A percentile compares a stretch with the other conserved stretches of the same genome.
phyloP scores from a whole-genome alignment of 352 stramenopile species.

The Globisporangium recalcitrans region DNA sequence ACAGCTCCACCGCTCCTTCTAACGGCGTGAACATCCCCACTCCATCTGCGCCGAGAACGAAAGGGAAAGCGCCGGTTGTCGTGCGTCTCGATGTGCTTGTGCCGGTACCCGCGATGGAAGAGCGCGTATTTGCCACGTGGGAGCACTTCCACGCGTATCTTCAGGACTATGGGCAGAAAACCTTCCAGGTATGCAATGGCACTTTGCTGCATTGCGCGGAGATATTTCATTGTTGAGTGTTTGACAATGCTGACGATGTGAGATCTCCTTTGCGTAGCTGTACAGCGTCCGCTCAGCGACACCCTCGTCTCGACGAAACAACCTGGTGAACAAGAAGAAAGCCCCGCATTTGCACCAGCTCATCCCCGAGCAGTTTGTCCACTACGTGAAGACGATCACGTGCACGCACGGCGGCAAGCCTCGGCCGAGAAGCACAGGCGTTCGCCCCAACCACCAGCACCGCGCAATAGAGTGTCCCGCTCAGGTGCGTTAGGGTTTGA shows the following conservation, averaged over 20 bases:
- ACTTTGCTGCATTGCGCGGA: too few species aligned
- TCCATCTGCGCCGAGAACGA: background rate
- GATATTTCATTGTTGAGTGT: too few species aligned
- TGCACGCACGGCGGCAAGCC: slow-evolving; percentile 32
- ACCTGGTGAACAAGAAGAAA: slow-evolving; percentile 19
- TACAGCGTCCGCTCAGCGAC: slow-evolving; percentile 30
- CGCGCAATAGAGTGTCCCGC: slow-evolving; percentile 30
- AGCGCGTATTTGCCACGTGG: slow-evolving; percentile 23
- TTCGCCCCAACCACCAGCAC: slow-evolving; percentile 23
- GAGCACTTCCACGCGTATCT: slow-evolving; percentile 24
- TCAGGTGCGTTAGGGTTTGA: slow-evolving; percentile 15
- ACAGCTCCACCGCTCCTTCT: background rate
- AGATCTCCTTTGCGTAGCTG: slow-evolving; percentile 13
- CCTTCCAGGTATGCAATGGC: slow-evolving; percentile 15
- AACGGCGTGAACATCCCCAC: background rate
- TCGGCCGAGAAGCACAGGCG: slow-evolving; percentile 20
- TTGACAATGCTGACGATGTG: background rate
- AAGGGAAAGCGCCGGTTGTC: slow-evolving; percentile 14
- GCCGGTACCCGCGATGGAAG: slow-evolving; percentile 18
- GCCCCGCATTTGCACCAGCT: slow-evolving; percentile 5
- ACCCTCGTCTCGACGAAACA: slow-evolving; percentile 22
- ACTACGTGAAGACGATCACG: slow-evolving; percentile 33
- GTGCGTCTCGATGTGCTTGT: slow-evolving; percentile 19
- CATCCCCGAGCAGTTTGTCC: slow-evolving; percentile 24
- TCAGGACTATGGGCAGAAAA: slow-evolving; percentile 19